Percentiles rank a stretch among this genome's conserved stretches.
Conservation (phyloP, 2,329 filamentous ascomycete species). For the Colletotrichum eremochloae region DNA sequence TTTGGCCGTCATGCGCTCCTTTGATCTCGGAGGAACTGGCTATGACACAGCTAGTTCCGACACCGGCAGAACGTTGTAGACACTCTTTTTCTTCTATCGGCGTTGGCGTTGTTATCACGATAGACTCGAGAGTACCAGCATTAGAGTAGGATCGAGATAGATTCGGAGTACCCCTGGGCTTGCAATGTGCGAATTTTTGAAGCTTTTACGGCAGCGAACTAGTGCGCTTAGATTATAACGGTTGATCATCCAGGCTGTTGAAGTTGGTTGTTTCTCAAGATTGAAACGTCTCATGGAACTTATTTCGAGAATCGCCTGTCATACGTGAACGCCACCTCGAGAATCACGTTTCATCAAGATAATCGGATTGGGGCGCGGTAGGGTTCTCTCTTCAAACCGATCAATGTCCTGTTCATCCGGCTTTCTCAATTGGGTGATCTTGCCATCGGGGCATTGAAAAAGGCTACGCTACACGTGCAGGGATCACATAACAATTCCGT, state of each 20-base stretch:
- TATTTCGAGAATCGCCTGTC: neutral
- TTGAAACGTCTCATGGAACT: neutral
- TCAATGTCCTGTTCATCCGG: neutral
- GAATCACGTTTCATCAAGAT: neutral
- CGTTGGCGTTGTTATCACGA: neutral
- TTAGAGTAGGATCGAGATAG: slow-evolving; percentile 1
- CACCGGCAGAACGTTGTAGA: slow-evolving; percentile 11
- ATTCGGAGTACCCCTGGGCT: neutral
- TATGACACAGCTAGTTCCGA: slow-evolving; percentile 37
- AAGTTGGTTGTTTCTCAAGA: neutral
- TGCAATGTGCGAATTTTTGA: neutral
- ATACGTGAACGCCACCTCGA: neutral
- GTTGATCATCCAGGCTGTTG: neutral
- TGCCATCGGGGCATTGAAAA: neutral
- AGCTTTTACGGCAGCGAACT: neutral
- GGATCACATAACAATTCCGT: neutral
- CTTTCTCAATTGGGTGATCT: neutral
- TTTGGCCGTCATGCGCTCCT: slow-evolving; percentile 75
- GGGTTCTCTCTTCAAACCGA: neutral
- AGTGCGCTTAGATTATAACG: neutral
- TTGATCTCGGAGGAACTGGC: slow-evolving; percentile 57
- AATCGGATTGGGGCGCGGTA: neutral
- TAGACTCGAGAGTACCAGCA: slow-evolving; percentile 7
- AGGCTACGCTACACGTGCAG: neutral
- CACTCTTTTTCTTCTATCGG: neutral